phyloP scores from a whole-genome alignment of 306 rosid genomes.

The Mimosa pudica region DNA sequence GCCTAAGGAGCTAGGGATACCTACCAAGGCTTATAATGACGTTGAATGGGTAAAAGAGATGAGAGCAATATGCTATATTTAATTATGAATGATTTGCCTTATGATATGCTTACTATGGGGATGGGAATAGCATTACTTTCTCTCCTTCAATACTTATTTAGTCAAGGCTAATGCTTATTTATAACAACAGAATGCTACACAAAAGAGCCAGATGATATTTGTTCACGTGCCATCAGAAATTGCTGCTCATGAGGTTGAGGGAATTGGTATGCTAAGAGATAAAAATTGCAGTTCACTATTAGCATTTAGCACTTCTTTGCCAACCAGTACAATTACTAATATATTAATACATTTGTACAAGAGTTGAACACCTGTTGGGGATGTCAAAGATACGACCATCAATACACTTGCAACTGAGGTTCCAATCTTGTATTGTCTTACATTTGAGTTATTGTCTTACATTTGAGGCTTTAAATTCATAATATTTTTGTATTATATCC shows the following conservation, averaged over 20 bases:
- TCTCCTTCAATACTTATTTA: not conserved
- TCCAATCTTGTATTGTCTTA: not conserved
- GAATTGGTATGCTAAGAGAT: slow-evolving; percentile 56
- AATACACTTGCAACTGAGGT: slow-evolving; percentile 80
- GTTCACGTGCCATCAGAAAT: slow-evolving; percentile 72
- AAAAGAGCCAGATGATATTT: slow-evolving; percentile 71
- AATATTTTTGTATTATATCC: slow-evolving; percentile 35
- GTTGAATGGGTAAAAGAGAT: slow-evolving; percentile 76
- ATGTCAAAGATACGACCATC: slow-evolving; percentile 71
- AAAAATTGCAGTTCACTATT: slow-evolving; percentile 1
- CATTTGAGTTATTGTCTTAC: slow-evolving; percentile 1
- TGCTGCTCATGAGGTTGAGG: slow-evolving; percentile 77
- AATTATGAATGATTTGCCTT: no score
- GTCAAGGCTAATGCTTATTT: slow-evolving; percentile 15
- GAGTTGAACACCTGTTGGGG: slow-evolving; percentile 73
- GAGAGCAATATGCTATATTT: not conserved
- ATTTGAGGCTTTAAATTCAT: slow-evolving; percentile 30
- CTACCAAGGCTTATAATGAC: slow-evolving; percentile 71
- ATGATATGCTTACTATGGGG: not conserved
- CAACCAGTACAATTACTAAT: not conserved
- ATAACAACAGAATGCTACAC: slow-evolving; percentile 64
- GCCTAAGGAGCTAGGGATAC: slow-evolving; percentile 76
- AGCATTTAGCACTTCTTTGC: not conserved
- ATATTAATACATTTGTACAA: slow-evolving; percentile 32
- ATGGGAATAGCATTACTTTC: not conserved